Evolutionary conservation across 257 asterid species (phyloP).

Genomic region (Solanum dulcamara): DNA sequence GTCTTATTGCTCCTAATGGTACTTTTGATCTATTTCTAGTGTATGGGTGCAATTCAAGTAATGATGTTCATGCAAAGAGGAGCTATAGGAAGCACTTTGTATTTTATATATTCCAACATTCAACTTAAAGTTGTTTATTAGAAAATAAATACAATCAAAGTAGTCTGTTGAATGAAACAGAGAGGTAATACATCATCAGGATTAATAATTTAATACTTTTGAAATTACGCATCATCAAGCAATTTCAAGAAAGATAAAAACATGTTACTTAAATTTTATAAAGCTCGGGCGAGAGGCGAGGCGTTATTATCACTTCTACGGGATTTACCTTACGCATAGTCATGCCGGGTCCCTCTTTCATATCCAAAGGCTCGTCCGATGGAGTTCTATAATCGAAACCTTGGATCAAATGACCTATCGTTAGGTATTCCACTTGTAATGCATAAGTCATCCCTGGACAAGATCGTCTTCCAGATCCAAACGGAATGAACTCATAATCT

Average conservation of each 20-base stretch:
- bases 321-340: background rate
- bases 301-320: background rate
- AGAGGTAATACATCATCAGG: background rate
- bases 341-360: background rate
- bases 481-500: background rate
- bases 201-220: background rate
- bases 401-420: background rate
- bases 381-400: background rate
- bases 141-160: background rate
- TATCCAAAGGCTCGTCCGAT: background rate
- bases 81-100: background rate
- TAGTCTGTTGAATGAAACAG: background rate
- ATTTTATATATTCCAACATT: too few relatives aligned
- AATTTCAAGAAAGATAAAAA: background rate
- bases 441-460: background rate
- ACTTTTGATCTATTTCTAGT: too few relatives aligned
- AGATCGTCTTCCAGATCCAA: background rate
- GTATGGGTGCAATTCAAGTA: too few relatives aligned
- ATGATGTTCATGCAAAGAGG: background rate
- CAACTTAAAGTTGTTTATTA: background rate
- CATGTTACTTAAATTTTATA: background rate
- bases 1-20: too few relatives aligned
- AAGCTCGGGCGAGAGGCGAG: background rate
- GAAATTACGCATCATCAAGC: background rate
- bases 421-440: background rate